phyloP scores from a whole-genome alignment of 352 stramenopile genomes.

The Globisporangium yorkense region DNA sequence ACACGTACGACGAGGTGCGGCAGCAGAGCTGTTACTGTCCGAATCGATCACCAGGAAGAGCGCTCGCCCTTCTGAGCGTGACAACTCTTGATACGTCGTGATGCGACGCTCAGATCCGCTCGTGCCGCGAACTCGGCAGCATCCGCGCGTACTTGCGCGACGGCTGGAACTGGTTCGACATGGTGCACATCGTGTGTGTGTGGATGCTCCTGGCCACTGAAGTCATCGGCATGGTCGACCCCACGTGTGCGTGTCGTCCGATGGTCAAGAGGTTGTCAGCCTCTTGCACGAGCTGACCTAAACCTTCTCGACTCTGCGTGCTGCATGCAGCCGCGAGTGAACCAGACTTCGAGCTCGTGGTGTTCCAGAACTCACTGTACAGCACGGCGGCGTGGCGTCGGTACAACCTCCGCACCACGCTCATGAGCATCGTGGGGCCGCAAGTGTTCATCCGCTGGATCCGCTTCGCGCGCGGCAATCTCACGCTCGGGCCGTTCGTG shows the following conservation, averaged over 20 bases:
- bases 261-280: background rate
- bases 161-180: slow-evolving; percentile 76
- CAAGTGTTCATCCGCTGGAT: slow-evolving; percentile 83
- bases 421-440: slow-evolving; percentile 73
- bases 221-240: slow-evolving; percentile 28
- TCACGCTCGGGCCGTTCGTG: slow-evolving; percentile 65
- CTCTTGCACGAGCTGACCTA: background rate
- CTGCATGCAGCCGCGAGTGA: slow-evolving; percentile 6
- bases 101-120: slow-evolving; percentile 18
- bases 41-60: background rate
- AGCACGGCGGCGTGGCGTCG: slow-evolving; percentile 38
- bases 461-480: slow-evolving; percentile 66
- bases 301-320: background rate
- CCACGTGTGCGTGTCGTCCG: slow-evolving; percentile 17
- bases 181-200: slow-evolving; percentile 64
- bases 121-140: slow-evolving; percentile 46
- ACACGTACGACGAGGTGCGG: slow-evolving; percentile 59
- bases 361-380: slow-evolving; percentile 63
- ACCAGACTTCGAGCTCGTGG: slow-evolving; percentile 45
- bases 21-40: background rate
- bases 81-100: background rate
- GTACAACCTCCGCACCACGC: slow-evolving; percentile 69
- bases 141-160: slow-evolving; percentile 58
- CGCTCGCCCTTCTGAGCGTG: background rate
- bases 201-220: slow-evolving; percentile 61